Evolutionary conservation across 257 asterid species (phyloP).

Genomic region (Anisodus acutangulus): DNA sequence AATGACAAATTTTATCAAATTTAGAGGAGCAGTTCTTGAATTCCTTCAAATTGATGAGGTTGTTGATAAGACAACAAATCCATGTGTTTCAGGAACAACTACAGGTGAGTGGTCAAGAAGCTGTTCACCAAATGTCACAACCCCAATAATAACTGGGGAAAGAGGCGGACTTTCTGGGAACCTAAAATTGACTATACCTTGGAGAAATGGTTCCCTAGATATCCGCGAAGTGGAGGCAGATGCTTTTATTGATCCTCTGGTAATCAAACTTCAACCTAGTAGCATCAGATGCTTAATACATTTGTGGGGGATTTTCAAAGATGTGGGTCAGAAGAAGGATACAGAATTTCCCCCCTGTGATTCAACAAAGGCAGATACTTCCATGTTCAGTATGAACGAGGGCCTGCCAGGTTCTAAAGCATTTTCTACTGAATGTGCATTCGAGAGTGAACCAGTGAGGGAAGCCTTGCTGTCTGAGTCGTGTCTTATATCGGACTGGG

Average conservation of each 20-base stretch:
- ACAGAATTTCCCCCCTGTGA: constrained; percentile 35
- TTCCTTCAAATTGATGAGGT: constrained; percentile 62
- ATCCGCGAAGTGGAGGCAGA: constrained; percentile 84
- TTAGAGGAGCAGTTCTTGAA: constrained; percentile 85
- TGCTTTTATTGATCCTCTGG: constrained; percentile 76
- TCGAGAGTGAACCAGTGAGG: constrained; percentile 55
- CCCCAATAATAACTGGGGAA: constrained; percentile 69
- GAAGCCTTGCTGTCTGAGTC: constrained; percentile 75
- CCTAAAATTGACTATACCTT: constrained; percentile 80
- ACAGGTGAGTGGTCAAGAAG: constrained; percentile 53
- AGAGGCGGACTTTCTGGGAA: constrained; percentile 85
- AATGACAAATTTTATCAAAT: constrained; percentile 70
- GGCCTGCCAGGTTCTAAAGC: constrained; percentile 45
- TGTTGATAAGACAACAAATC: constrained; percentile 50
- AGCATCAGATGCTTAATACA: constrained; percentile 60
- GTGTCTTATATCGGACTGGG: constrained; percentile 92
- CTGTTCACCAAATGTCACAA: constrained; percentile 53
- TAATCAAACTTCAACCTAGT: constrained; percentile 74
- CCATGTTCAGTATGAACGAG: constrained; percentile 47
- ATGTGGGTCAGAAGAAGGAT: constrained; percentile 44
- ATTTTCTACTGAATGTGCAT: constrained; percentile 39
- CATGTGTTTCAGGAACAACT: constrained; percentile 48
- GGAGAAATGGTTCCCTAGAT: constrained; percentile 93
- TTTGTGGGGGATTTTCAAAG: constrained; percentile 68
- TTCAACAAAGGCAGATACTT: constrained; percentile 50